Conservation (phyloP, 1,139 yeast genomes). For the Suhomyces panamericanus region DNA sequence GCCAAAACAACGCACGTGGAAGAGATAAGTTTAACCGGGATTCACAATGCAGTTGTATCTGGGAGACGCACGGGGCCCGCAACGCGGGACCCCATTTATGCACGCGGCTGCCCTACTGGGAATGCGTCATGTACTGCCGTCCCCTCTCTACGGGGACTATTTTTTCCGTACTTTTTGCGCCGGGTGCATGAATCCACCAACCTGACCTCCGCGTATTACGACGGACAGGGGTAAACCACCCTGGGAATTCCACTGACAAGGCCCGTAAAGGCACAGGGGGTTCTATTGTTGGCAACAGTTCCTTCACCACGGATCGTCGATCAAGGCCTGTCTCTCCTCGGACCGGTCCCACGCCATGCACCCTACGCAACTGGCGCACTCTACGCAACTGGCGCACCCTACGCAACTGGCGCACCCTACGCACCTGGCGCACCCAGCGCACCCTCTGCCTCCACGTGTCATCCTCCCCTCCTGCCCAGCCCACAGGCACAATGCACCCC, state of each 20-base stretch:
- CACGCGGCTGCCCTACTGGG: neutral
- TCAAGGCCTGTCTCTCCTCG: no score
- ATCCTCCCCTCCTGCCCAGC: no score
- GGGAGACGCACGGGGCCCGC: no score
- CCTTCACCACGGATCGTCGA: neutral
- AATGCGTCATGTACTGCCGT: neutral
- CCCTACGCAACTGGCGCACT: no score
- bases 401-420: no score
- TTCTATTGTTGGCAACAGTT: neutral
- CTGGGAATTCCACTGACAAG: neutral
- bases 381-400: no score
- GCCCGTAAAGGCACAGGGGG: neutral
- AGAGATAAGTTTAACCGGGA: conserved; percentile 1
- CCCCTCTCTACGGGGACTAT: neutral
- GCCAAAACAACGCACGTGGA: neutral
- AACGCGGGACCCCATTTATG: no score
- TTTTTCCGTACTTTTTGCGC: neutral
- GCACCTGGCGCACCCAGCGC: no score
- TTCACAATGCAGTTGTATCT: neutral
- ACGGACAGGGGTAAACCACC: conserved; percentile 2
- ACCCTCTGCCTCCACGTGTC: no score
- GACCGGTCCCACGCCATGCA: no score
- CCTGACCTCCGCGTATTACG: neutral
- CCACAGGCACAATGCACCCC: no score
- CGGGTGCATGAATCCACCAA: neutral